Evolutionary conservation across 495 filamentous ascomycete genomes (phyloP), one percentile per base, ranked within the genome.

Genomic region (Hyaloscypha variabilis): DNA sequence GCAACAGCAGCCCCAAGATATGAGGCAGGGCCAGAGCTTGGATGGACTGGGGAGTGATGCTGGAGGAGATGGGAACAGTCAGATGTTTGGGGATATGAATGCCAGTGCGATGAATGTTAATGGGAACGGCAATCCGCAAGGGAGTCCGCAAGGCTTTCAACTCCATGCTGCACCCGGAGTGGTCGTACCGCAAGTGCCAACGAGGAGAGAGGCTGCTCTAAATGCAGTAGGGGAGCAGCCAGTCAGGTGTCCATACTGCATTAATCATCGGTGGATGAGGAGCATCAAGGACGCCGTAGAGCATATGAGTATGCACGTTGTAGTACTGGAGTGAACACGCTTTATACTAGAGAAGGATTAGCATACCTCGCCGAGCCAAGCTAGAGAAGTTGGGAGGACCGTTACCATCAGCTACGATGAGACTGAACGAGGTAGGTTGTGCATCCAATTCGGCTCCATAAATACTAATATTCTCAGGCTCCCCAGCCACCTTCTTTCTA

Each of bases 201-300:
- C 60, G 36, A 57, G 65, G 42, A 39, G 63, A 8, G 59, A 58
- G 17, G 64, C 63, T 17, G 71, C 66, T 3, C 26, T 82, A 23
- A 73, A 79, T n/a, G 72, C 77, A 8, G 71, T 72, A 17, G 74
- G 75, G 3, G 82, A 86, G 23, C 73, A 77, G 31, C 81, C 82
- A n/a, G 71, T 86, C 0, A 75, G 81, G 26, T 86, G 83, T 56
- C 83, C 83, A 6, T 86, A 82, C 67, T 86, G 83, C 63, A 74
- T 85, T 25, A 86, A 86, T 64, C 80, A 81, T 72, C 75, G 82
- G 8, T 82, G 83, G 82, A 80, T 86, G 66, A 76, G 81, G 39
- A 83, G 74, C 17, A 81, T 86, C 46, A 84, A 85, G 73, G 83
- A 85, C 71, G 82, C 83, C 14, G 83, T 86, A 2, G 82, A 86